phyloP scores from a whole-genome alignment of 306 rosid species.

The Bauhinia variegata region DNA sequence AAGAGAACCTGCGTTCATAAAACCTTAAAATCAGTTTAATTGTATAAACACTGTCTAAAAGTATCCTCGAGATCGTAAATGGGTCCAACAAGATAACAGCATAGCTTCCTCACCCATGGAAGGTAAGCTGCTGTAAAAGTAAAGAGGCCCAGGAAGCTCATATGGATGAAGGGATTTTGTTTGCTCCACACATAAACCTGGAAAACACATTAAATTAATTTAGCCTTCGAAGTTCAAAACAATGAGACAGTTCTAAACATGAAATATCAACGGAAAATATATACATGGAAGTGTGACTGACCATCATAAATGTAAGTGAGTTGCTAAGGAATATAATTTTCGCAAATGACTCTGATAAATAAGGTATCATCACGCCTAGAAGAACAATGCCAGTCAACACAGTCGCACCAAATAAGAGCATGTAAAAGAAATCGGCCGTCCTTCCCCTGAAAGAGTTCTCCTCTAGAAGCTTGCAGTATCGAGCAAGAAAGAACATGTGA shows the following conservation, averaged over 20 bases:
- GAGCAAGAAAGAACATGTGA: constrained; percentile 98
- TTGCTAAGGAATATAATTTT: constrained; percentile 93
- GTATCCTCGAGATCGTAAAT: not conserved
- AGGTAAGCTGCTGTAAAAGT: constrained; percentile 97
- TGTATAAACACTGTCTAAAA: constrained; percentile 1
- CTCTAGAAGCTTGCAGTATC: constrained; percentile 97
- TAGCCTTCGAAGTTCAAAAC: constrained; percentile 22
- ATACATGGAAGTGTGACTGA: constrained; percentile 31
- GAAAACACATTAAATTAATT: constrained; percentile 25
- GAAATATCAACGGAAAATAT: constrained; percentile 8
- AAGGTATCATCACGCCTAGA: constrained; percentile 94
- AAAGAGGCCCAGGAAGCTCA: constrained; percentile 96
- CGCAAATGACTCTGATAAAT: constrained; percentile 80
- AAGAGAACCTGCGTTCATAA: constrained; percentile 69
- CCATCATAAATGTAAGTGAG: constrained; percentile 97
- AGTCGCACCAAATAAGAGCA: constrained; percentile 90
- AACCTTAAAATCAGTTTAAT: constrained; percentile 17
- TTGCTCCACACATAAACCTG: constrained; percentile 99
- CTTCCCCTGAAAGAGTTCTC: constrained; percentile 98
- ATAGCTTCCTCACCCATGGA: constrained; percentile 80
- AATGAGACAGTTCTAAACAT: not conserved
- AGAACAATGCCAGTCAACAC: constrained; percentile 91
- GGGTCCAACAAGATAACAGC: constrained; percentile 16
- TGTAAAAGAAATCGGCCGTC: constrained; percentile 93
- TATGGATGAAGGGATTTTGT: constrained; percentile 93